A percentile compares a stretch with the other conserved stretches of the same genome.
Conservation (phyloP, 345 rosid genomes). For the Aegle marmelos region DNA sequence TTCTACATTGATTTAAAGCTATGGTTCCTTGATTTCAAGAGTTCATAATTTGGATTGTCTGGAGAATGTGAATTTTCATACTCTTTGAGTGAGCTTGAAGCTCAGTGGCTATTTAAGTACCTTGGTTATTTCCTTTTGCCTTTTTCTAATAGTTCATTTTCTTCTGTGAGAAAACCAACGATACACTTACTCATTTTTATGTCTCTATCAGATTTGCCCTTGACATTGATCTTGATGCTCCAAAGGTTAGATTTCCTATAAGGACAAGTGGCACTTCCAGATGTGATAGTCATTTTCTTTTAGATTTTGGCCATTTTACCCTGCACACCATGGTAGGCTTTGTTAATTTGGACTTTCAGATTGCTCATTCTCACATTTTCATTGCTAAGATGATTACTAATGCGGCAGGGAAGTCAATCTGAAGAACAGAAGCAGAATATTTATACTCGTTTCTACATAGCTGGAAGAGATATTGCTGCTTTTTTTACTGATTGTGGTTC, state of each 20-base stretch:
- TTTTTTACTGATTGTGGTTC: slow-evolving; percentile 72
- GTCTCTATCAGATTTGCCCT: slow-evolving; percentile 78
- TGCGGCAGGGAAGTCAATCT: slow-evolving; percentile 64
- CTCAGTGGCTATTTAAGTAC: neutral
- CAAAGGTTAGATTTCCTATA: slow-evolving; percentile 89
- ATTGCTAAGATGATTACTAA: slow-evolving; percentile 18
- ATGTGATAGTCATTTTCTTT: slow-evolving; percentile 75
- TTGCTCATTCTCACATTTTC: slow-evolving; percentile 17
- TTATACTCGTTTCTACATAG: slow-evolving; percentile 84
- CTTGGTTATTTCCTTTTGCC: neutral
- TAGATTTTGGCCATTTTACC: slow-evolving; percentile 97
- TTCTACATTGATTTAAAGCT: neutral
- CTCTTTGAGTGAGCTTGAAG: neutral
- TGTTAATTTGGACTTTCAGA: slow-evolving; percentile 18
- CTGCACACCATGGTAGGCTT: slow-evolving; percentile 72
- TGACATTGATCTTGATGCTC: slow-evolving; percentile 98
- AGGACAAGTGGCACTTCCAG: slow-evolving; percentile 57
- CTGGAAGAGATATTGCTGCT: slow-evolving; percentile 97
- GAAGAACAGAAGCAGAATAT: slow-evolving; percentile 79
- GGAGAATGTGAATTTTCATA: neutral
- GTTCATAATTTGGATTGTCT: neutral
- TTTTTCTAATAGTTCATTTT: neutral
- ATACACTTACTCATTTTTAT: neutral
- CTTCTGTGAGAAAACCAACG: neutral
- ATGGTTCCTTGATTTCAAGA: neutral